These are phyloP conservation scores for Aechmea fasciata DNA, from an alignment of 176 grass and related monocot species.

Conservation along the genomic window DNA sequence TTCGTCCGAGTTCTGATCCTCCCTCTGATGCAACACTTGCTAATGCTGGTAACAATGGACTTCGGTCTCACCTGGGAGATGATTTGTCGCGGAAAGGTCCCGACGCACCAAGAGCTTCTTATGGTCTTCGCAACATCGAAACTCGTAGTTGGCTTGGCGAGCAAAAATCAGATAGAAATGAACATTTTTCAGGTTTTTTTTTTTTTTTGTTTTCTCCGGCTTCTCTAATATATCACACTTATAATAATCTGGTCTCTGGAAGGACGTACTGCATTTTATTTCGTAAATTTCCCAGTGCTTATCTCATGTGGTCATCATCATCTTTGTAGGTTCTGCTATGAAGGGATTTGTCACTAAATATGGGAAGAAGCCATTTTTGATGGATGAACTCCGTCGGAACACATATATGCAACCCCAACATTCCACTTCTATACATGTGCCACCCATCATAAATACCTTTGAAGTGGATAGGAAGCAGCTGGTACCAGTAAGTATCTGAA, in stretches of 20 bases:
- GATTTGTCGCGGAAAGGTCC: conserved; percentile 38
- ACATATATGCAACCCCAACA: conserved; percentile 53
- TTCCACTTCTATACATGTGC: conserved; percentile 39
- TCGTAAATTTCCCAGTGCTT: background rate
- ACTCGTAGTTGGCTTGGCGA: conserved; percentile 39
- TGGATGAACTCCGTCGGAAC: conserved; percentile 64
- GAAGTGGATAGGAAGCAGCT: conserved; percentile 53
- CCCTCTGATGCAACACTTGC: conserved; percentile 35
- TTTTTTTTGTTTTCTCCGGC: conserved; percentile 24
- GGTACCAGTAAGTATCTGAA: conserved; percentile 48
- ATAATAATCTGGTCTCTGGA: background rate
- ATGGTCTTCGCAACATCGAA: conserved; percentile 38
- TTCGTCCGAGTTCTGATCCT: conserved; percentile 37
- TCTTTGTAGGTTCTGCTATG: conserved; percentile 36
- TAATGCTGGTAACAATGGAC: conserved; percentile 43
- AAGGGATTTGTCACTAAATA: conserved; percentile 36
- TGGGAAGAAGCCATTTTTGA: conserved; percentile 43
- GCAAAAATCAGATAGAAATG: conserved; percentile 41
- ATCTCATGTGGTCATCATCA: background rate
- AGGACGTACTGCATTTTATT: background rate
- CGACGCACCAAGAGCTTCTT: conserved; percentile 44
- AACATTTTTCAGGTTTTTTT: conserved; percentile 62
- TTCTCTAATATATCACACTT: background rate
- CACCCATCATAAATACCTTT: conserved; percentile 45
- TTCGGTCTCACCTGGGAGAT: conserved; percentile 13